Evolutionary conservation across 305 asterid genomes (phyloP).

Genomic region (Striga hermonthica): DNA sequence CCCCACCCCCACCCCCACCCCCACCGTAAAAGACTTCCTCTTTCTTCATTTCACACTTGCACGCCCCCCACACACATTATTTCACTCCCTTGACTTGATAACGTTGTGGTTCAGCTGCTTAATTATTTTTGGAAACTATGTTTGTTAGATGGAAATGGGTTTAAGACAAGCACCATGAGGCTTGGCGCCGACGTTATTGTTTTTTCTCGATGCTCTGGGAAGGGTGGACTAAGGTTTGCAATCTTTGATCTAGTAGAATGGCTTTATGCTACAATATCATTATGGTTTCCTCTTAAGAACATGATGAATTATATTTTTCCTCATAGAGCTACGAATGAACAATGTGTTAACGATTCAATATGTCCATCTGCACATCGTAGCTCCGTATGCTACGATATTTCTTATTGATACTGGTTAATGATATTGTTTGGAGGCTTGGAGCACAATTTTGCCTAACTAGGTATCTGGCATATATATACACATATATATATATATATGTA

Average conservation of each 20-base stretch:
- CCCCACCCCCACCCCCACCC: constrained; percentile 23
- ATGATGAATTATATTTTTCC: constrained; percentile 4
- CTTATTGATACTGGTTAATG: constrained; percentile 1
- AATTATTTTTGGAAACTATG: constrained; percentile 27
- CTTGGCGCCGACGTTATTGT: constrained; percentile 91
- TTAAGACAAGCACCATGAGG: constrained; percentile 96
- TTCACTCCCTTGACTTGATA: constrained; percentile 11
- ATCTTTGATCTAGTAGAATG: constrained; percentile 22
- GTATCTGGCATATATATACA: not conserved
- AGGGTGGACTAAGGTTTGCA: constrained; percentile 53
- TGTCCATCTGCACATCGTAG: constrained; percentile 4
- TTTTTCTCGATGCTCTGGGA: constrained; percentile 65
- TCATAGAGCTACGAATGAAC: constrained; percentile 1
- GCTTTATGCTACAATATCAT: constrained; percentile 17
- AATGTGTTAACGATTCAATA: constrained; percentile 10
- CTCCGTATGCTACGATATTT: not conserved
- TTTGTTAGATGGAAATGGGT: constrained; percentile 93
- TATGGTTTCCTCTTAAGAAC: constrained; percentile 17
- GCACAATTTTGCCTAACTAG: not conserved
- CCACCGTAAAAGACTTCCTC: no score
- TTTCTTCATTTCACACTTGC: no score
- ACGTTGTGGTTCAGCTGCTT: constrained; percentile 27
- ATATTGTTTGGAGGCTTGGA: not conserved
- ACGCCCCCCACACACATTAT: no score
- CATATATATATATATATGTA: no score